Percentiles rank a stretch among this genome's conserved stretches.
Conservation (phyloP, 192 early-diverging fungal species). For the Diversispora epigaea region DNA sequence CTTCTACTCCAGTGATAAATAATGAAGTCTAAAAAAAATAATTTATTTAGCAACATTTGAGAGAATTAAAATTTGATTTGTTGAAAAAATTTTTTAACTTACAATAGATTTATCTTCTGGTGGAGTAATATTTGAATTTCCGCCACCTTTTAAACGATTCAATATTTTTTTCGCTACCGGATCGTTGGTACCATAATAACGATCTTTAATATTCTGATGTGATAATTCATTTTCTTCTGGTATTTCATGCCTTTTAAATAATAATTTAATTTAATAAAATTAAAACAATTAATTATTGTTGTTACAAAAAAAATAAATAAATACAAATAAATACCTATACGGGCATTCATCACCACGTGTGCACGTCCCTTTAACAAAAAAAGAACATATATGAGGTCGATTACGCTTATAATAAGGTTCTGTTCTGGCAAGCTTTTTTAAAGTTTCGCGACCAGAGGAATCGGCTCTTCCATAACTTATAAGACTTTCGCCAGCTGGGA, state of each 20-base stretch:
- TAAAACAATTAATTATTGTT: conserved; percentile 4
- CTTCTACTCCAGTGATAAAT: conserved; percentile 82
- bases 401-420: conserved; percentile 94
- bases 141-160: conserved; percentile 52
- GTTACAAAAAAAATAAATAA: background rate
- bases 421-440: conserved; percentile 76
- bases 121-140: conserved; percentile 47
- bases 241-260: conserved; percentile 73
- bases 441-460: conserved; percentile 69
- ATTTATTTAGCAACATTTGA: no score
- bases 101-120: conserved; percentile 80
- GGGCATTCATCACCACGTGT: conserved; percentile 95
- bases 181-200: conserved; percentile 93
- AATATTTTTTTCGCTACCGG: conserved; percentile 89
- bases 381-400: conserved; percentile 89
- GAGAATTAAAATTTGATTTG: no score
- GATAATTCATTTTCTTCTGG: conserved; percentile 80
- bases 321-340: conserved; percentile 54
- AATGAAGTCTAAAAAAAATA: conserved; percentile 63
- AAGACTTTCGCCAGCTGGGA: conserved; percentile 45
- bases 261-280: background rate
- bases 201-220: conserved; percentile 92
- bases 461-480: conserved; percentile 71
- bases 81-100: conserved; percentile 34
- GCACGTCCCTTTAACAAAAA: conserved; percentile 93